phyloP scores from a whole-genome alignment of 2,329 filamentous ascomycete genomes.

The Metarhizium robertsii region DNA sequence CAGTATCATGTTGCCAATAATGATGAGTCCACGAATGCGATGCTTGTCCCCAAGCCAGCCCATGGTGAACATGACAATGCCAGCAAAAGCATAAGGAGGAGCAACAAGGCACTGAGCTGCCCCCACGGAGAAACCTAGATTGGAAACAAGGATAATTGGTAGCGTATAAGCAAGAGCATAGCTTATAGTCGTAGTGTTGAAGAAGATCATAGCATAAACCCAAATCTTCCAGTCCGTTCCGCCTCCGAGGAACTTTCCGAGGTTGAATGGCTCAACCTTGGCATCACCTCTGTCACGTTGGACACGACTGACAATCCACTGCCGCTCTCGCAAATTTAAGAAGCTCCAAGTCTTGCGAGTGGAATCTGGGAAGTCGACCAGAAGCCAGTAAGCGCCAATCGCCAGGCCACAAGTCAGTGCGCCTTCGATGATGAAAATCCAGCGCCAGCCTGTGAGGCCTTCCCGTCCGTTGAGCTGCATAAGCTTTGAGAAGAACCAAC shows the following conservation, averaged over 20 bases:
- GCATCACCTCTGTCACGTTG: conserved; percentile 49
- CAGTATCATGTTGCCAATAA: conserved; percentile 56
- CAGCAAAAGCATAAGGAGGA: conserved; percentile 58
- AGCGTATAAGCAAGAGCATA: conserved; percentile 75
- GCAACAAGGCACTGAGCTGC: conserved; percentile 62
- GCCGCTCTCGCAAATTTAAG: conserved; percentile 38
- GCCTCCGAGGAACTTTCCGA: conserved; percentile 35
- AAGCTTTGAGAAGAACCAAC: conserved; percentile 23
- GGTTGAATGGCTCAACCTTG: conserved; percentile 41
- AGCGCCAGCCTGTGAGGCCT: conserved; percentile 51
- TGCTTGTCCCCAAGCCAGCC: conserved; percentile 60
- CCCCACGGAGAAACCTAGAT: conserved; percentile 56
- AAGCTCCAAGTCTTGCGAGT: conserved; percentile 42
- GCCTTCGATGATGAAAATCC: conserved; percentile 54
- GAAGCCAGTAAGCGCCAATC: conserved; percentile 41
- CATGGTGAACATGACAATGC: conserved; percentile 49
- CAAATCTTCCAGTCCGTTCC: conserved; percentile 49
- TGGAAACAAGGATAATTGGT: conserved; percentile 58
- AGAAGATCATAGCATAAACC: conserved; percentile 51
- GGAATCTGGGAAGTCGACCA: conserved; percentile 56
- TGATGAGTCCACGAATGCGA: conserved; percentile 54
- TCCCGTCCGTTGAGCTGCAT: conserved; percentile 53
- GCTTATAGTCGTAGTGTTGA: conserved; percentile 59
- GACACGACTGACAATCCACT: conserved; percentile 45
- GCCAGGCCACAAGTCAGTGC: conserved; percentile 45